Base-by-base conservation (phyloP, 2,329 filamentous ascomycete genomes). In the Paecilomyces niveus region DNA sequence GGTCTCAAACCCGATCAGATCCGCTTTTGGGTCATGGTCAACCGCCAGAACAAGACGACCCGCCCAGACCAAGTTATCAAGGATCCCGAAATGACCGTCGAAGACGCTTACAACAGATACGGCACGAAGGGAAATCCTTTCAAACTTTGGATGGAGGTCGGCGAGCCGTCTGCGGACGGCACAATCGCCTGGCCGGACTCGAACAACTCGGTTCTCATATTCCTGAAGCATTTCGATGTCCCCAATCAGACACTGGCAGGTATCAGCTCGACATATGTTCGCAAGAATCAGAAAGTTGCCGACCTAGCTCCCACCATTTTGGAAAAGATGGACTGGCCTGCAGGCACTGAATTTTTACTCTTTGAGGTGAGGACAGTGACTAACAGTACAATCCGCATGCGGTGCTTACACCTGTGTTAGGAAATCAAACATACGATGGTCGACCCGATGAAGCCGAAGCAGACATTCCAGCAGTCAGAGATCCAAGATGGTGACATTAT, bases 351-450 rank as follows among this genome's bases (percentile, higher is more conserved):
- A 2, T 83, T 89, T 60, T 82, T 83, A 66, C 83, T 99, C 22
- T 97, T 87, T 78, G 94, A 99, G 77, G 83, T 85, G 26, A 29
- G 75, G 62, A 77, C 63, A 54, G 15, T 32, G 35, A 9, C 13
- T 51, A 56, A 56, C 59, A 68, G 69, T 66, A 70, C 53, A 39
- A 10, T 24, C 8, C 57, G 10, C 13, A 9, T 45, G 18, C 18
- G 3, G 4, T 18, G 13, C 35, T 45, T 45, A 45, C 35, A 45
- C 18, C 35, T 45, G 26, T 59, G 85, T 18, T 13, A 62, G 82
- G 94, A 99, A 78, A 97, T 99, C 76, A 99, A 97, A 76, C 92
- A 92, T 55, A 90, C 86, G 60, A 97, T 97, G 92, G 96, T 99
- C 64, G 95, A 99, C 70, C 83, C 85, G 6, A 88, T 99, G 80